A percentile compares a stretch with the other conserved stretches of the same genome.
Conservation (phyloP, 352 stramenopile species). For the Chrysophaeum taylorii region DNA sequence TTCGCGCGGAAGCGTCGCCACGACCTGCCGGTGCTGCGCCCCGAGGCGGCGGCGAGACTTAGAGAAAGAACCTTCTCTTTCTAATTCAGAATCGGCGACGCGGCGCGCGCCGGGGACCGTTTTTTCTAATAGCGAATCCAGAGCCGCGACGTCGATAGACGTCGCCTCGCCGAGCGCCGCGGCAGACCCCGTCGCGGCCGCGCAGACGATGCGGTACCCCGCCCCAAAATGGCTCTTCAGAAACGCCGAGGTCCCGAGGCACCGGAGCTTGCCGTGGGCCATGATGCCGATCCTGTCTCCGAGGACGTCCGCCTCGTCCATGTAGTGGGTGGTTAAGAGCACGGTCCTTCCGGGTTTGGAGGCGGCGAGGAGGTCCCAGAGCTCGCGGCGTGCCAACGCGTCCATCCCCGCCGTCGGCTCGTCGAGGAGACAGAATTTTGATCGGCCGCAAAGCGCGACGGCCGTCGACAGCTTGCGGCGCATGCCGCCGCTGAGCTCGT, state of each 20-base stretch:
- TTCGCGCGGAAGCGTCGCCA: conserved; percentile 58
- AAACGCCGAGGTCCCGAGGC: conserved; percentile 68
- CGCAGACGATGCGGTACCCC: conserved; percentile 61
- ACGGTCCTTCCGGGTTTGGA: conserved; percentile 60
- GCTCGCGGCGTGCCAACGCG: conserved; percentile 78
- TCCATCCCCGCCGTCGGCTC: conserved; percentile 89
- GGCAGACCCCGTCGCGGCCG: no score
- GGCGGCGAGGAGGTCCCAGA: no score
- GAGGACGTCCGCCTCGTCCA: conserved; percentile 64
- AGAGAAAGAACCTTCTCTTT: no score
- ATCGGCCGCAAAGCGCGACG: conserved; percentile 84
- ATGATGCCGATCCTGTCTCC: conserved; percentile 81
- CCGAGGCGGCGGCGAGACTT: no score
- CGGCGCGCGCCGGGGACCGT: no score
- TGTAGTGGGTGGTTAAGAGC: conserved; percentile 75
- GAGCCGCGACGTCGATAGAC: no score
- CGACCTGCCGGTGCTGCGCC: conserved; percentile 3
- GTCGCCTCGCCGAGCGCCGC: no score
- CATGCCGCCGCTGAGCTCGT: conserved; percentile 24
- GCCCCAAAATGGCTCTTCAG: conserved; percentile 83
- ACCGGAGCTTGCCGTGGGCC: conserved; percentile 70
- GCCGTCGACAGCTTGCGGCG: conserved; percentile 64
- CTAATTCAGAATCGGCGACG: no score
- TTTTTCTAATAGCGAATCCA: no score
- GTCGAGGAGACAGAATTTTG: conserved; percentile 70